Conservation (phyloP, 352 stramenopile genomes). For the Phytophthora europaea region DNA sequence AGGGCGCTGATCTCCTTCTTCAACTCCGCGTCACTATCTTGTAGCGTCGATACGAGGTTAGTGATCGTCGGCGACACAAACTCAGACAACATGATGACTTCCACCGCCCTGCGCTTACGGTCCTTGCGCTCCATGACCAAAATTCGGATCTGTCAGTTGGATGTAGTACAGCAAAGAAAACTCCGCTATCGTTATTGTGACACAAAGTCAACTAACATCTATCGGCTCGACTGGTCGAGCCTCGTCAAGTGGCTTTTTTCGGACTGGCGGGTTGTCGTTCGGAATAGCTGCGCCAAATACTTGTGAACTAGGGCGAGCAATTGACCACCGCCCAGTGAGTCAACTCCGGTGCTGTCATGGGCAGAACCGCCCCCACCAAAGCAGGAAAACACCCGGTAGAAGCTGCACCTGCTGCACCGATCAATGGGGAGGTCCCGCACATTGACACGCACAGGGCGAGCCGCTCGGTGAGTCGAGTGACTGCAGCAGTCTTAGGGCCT, state of each 20-base stretch:
- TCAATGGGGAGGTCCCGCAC: constrained; percentile 12
- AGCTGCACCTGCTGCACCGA: background rate
- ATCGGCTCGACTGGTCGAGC: too few species aligned
- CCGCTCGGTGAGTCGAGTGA: constrained; percentile 11
- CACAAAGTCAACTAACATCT: too few species aligned
- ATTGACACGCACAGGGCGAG: constrained; percentile 14
- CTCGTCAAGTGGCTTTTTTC: too few species aligned
- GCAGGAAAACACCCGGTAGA: constrained; percentile 5
- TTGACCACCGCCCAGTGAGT: background rate
- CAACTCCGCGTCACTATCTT: constrained; percentile 19
- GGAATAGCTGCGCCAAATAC: background rate
- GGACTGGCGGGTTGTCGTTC: background rate
- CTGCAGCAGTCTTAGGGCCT: background rate
- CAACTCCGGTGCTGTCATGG: constrained; percentile 2
- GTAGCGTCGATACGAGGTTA: constrained; percentile 19
- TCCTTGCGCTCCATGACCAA: constrained; percentile 34
- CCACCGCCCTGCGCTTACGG: constrained; percentile 31
- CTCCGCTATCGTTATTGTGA: too few species aligned
- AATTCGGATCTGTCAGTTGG: constrained; percentile 1
- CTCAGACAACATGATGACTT: constrained; percentile 20
- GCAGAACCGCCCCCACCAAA: constrained; percentile 10
- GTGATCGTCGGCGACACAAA: constrained; percentile 29
- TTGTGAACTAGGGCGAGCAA: background rate
- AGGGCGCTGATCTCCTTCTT: constrained; percentile 23
- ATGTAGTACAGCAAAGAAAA: background rate